These are phyloP conservation scores for Raffaelea deltoideospora DNA, from an alignment of 2,329 filamentous ascomycete species.

Conservation along the genomic window DNA sequence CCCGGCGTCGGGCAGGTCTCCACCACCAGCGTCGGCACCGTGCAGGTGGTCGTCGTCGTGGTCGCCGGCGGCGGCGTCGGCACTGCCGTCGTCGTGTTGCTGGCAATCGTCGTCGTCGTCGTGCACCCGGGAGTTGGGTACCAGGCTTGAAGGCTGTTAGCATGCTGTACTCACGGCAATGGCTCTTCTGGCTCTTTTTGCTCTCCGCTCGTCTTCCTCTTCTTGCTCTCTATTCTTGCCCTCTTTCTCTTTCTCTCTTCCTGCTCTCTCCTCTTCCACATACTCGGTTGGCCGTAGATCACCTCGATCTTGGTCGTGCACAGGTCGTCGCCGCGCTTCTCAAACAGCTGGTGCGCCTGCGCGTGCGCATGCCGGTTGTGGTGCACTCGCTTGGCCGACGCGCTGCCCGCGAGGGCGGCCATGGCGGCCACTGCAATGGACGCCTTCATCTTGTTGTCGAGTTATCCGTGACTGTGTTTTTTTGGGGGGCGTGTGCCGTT, in stretches of 20 bases:
- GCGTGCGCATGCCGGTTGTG: conserved; percentile 26
- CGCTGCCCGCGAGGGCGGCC: conserved; percentile 42
- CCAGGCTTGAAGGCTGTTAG: not conserved
- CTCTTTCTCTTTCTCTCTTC: too few relatives aligned
- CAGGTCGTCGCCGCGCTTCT: conserved; percentile 30
- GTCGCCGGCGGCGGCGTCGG: conserved; percentile 13
- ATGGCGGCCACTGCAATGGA: conserved; percentile 49
- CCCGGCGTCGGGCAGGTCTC: conserved; percentile 49
- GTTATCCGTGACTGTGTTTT: too few relatives aligned
- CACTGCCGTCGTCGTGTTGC: conserved; percentile 10
- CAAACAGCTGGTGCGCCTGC: conserved; percentile 42
- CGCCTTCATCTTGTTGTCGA: conserved; percentile 54
- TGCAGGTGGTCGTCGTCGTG: conserved; percentile 22
- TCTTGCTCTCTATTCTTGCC: too few relatives aligned
- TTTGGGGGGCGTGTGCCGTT: too few relatives aligned
- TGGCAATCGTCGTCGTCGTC: not conserved
- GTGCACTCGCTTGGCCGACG: conserved; percentile 41
- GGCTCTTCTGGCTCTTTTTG: too few relatives aligned
- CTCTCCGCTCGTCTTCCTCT: too few relatives aligned
- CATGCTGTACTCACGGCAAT: too few relatives aligned
- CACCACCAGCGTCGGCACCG: conserved; percentile 34
- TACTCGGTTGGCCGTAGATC: conserved; percentile 46
- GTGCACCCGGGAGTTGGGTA: conserved; percentile 1
- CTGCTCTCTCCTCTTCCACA: too few relatives aligned
- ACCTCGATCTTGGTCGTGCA: conserved; percentile 66